Conservation (phyloP, 805 yeast genomes). For the Kluyveromyces nonfermentans region DNA sequence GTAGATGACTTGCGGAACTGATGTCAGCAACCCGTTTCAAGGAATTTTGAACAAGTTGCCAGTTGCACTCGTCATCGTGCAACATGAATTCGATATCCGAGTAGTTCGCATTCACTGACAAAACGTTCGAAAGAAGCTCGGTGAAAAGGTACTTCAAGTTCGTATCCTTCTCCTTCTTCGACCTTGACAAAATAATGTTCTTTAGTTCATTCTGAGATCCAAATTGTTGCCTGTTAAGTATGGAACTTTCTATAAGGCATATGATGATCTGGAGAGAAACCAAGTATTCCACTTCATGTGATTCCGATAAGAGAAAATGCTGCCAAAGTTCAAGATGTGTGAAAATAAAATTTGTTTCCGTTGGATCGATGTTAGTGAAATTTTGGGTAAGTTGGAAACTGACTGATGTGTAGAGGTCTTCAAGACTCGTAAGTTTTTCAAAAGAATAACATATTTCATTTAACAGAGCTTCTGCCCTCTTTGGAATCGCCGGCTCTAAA, state of each 20-base stretch:
- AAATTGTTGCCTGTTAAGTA: conserved; percentile 18
- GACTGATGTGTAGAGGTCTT: conserved; percentile 14
- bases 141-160: conserved; percentile 1
- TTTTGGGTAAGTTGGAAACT: conserved; percentile 12
- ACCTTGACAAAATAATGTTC: not conserved
- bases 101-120: conserved; percentile 14
- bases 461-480: not conserved
- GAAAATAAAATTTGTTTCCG: conserved; percentile 15
- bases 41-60: conserved; percentile 3
- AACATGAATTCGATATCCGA: conserved; percentile 16
- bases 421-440: not conserved
- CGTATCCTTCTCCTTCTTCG: not conserved
- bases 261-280: conserved; percentile 17
- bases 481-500: not conserved
- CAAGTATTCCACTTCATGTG: conserved; percentile 4
- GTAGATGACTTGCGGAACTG: conserved; percentile 19
- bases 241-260: conserved; percentile 14
- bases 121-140: conserved; percentile 13
- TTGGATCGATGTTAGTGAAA: conserved; percentile 10
- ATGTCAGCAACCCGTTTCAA: conserved; percentile 13
- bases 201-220: conserved; percentile 3
- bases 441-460: not conserved
- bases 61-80: not conserved
- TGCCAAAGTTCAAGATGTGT: conserved; percentile 9
- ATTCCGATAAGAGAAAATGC: conserved; percentile 1